phyloP scores from a whole-genome alignment of 2,329 filamentous ascomycete genomes.

The Plectosphaerella plurivora region DNA sequence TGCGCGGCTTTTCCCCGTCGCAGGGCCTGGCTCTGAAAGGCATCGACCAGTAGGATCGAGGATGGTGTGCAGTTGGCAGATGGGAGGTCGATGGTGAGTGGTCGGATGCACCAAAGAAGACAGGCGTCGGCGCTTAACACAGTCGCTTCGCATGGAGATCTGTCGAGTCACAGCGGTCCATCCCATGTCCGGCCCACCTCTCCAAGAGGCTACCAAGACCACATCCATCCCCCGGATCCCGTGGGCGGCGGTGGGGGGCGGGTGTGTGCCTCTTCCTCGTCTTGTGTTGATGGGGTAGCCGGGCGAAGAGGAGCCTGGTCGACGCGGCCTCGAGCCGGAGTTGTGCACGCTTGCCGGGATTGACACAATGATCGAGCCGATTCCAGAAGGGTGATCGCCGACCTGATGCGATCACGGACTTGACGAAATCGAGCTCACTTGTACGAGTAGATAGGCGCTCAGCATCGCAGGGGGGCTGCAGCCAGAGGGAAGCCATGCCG shows the following conservation, averaged over 20 bases:
- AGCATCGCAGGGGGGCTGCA: too few species aligned
- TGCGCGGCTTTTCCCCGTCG: slow-evolving; percentile 27
- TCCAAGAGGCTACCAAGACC: not conserved
- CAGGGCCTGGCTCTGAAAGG: not conserved
- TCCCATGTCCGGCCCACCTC: slow-evolving; percentile 1
- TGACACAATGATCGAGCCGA: too few species aligned
- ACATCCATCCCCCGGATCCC: not conserved
- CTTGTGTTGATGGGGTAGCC: too few species aligned
- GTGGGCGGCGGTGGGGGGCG: not conserved
- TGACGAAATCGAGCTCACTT: too few species aligned
- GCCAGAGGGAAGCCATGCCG: slow-evolving; percentile 2
- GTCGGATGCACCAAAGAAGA: slow-evolving; percentile 43
- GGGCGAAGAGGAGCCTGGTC: too few species aligned
- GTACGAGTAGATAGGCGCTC: too few species aligned
- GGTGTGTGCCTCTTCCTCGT: not conserved
- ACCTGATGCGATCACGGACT: too few species aligned
- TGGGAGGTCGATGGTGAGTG: slow-evolving; percentile 18
- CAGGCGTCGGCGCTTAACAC: slow-evolving; percentile 55
- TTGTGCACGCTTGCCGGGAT: not conserved
- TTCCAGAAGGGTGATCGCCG: too few species aligned
- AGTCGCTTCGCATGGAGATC: slow-evolving; percentile 30
- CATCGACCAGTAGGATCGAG: slow-evolving; percentile 23
- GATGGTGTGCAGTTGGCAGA: slow-evolving; percentile 20
- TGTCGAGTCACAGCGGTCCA: slow-evolving; percentile 6
- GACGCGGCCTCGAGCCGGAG: not conserved